Conservation (phyloP, 345 rosid genomes). For the Citrus cavaleriei region DNA sequence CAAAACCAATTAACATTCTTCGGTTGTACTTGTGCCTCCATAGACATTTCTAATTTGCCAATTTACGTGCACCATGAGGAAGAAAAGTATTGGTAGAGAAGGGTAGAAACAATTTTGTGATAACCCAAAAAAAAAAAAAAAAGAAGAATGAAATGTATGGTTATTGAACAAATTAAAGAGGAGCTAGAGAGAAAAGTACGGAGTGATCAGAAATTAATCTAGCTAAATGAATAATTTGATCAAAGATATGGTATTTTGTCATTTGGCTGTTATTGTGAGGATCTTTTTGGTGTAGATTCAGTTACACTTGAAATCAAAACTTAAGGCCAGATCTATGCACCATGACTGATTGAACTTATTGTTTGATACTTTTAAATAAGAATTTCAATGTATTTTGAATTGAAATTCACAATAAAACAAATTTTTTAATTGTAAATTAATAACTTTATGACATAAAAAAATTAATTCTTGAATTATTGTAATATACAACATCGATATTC, state of each 20-base stretch:
- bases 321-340: background rate
- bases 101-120: background rate
- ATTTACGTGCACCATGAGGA: background rate
- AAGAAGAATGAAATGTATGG: background rate
- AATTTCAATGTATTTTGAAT: too few relatives aligned
- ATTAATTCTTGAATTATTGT: too few relatives aligned
- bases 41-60: background rate
- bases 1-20: background rate
- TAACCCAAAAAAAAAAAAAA: too few relatives aligned
- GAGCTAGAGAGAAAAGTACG: background rate
- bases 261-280: background rate
- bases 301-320: background rate
- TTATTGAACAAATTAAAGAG: background rate
- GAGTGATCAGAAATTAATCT: background rate
- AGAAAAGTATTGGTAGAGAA: too few relatives aligned
- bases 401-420: too few relatives aligned
- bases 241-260: background rate
- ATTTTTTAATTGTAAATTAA: too few relatives aligned
- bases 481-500: too few relatives aligned
- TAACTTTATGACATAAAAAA: too few relatives aligned
- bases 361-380: background rate
- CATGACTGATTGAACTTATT: too few relatives aligned
- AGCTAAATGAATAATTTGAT: background rate
- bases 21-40: background rate
- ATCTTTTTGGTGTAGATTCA: background rate